phyloP scores from a whole-genome alignment of 2,329 filamentous ascomycete species.

The Coniochaeta prunicola region DNA sequence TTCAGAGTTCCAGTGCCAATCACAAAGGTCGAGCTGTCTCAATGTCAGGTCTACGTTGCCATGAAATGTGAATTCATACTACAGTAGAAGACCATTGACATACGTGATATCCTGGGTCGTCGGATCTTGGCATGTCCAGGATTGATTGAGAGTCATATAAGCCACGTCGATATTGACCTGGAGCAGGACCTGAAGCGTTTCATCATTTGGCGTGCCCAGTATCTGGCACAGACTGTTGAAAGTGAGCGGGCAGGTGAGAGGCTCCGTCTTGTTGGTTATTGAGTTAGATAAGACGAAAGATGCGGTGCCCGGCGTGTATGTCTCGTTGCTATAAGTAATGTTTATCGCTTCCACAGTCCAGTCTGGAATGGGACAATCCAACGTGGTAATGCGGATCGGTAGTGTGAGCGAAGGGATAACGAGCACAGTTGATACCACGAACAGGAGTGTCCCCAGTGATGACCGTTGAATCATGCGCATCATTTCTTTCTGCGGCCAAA shows the following conservation, averaged over 20 bases:
- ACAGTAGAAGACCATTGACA: background rate
- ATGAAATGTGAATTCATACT: background rate
- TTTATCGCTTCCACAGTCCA: constrained; percentile 1
- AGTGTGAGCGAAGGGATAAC: background rate
- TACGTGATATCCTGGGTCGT: background rate
- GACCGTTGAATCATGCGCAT: background rate
- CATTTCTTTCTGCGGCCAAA: background rate
- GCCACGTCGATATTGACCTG: constrained; percentile 3
- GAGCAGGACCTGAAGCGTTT: background rate
- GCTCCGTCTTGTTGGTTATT: background rate
- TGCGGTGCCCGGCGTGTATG: background rate
- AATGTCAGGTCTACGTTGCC: background rate
- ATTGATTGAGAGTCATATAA: background rate
- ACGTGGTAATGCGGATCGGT: background rate
- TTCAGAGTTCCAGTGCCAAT: background rate
- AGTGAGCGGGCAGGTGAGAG: background rate
- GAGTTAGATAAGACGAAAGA: background rate
- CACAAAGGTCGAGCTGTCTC: background rate
- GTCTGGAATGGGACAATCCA: background rate
- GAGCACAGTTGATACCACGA: background rate
- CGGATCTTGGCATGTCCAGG: constrained; percentile 3
- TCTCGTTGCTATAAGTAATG: constrained; percentile 4
- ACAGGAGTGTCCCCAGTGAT: background rate
- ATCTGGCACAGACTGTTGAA: constrained; percentile 3
- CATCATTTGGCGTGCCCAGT: background rate